Conservation (phyloP, 441 rosid species). For the Cnidoscolus chayamansa region DNA sequence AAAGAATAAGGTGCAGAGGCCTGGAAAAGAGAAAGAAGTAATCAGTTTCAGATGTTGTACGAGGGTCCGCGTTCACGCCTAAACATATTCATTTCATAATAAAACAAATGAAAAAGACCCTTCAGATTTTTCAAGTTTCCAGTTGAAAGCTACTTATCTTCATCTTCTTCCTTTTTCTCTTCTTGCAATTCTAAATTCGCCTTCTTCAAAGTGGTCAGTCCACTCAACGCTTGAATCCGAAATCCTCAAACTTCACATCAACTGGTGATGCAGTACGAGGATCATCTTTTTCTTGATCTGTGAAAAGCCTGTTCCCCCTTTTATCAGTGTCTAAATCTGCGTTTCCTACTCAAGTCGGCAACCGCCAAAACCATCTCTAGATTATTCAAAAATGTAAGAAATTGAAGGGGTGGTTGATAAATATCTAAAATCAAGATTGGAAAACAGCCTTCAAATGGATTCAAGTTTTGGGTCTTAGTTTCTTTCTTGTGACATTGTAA, state of each 20-base stretch:
- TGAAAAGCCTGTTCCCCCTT: too few relatives aligned
- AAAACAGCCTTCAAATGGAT: background rate
- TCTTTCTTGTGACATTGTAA: background rate
- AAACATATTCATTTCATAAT: background rate
- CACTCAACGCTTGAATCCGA: background rate
- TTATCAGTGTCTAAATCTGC: too few relatives aligned
- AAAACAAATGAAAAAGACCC: background rate
- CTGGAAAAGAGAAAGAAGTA: too few relatives aligned
- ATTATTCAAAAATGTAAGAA: background rate
- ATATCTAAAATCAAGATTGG: background rate
- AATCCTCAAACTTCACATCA: background rate
- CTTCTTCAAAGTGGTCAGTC: conserved; percentile 3
- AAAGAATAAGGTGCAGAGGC: too few relatives aligned
- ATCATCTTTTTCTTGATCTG: background rate
- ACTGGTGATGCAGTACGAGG: background rate
- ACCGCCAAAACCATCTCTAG: background rate
- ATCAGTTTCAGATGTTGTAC: too few relatives aligned
- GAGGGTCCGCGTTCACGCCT: too few relatives aligned
- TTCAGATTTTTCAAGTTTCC: background rate
- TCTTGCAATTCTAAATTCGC: background rate
- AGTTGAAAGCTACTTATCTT: background rate
- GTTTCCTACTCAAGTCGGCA: background rate
- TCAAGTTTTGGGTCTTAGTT: background rate
- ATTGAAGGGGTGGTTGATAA: background rate
- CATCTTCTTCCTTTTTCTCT: background rate